Evolutionary conservation across 2,329 filamentous ascomycete genomes (phyloP), one percentile per base, ranked within the genome.

Genomic region (Phoma sp.): DNA sequence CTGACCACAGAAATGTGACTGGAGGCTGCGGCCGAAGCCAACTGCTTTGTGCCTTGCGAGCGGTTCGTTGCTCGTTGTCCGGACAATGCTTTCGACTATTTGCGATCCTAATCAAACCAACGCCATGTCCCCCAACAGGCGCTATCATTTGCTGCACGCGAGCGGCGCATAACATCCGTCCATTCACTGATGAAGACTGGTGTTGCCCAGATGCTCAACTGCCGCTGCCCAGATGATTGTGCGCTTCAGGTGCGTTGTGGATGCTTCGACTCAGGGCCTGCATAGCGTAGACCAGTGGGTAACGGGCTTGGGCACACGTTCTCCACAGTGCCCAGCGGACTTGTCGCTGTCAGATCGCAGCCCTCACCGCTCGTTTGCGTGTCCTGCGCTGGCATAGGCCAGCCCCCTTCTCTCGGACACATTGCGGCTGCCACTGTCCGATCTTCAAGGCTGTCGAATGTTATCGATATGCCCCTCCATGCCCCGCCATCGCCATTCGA

Each of bases 401-500:
- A 46, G 46, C 36, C 52, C 37, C 46, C 45, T 49, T 54, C 45
- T 44, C 18, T 42, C 41, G 45, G 40, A 23, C 45, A 39, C 51
- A 54, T 45, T 22, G 24, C 36, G 51, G 51, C 45, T 36, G 8
- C 40, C 14, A 44, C 51, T 48, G 44, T 25, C 44, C 44, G 44
- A 53, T 53, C 35, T 39, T 44, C 33, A 29, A 40, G 32, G 44
- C 27, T 27, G 25, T 25, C 27, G 7, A 49, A 32, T 24, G 47
- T 56, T 56, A 52, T 56, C 47, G 53, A 56, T 56, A 52, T 22
- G 53, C 53, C 46, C 52, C 52, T 55, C 52, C 36, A 50, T 42
- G 46, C 46, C 54, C 47, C 48, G 36, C 48, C 32, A 48, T 35
- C 35, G 43, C 38, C 23, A 47, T 44, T 39, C 40, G 40, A 41